These are phyloP conservation scores for Lecanosticta acicola DNA, from an alignment of 2,329 filamentous ascomycete genomes.

Conservation along the genomic window DNA sequence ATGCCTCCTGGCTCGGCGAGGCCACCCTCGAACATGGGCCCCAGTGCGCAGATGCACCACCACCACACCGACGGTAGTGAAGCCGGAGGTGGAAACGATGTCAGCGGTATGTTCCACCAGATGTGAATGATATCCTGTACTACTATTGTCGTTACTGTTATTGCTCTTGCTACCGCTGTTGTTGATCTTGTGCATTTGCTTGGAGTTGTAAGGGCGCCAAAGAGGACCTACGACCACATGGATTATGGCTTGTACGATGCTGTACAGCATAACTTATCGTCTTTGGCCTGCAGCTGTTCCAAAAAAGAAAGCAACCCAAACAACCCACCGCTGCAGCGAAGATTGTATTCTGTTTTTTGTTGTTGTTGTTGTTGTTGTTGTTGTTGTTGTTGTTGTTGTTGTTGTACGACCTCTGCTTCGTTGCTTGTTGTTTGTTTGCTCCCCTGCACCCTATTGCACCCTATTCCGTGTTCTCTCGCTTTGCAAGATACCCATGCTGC, in stretches of 20 bases:
- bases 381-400: slow-evolving; percentile 25
- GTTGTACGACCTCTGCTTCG: slow-evolving; percentile 22
- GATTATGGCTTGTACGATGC: slow-evolving; percentile 20
- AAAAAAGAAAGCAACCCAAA: slow-evolving; percentile 6
- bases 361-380: slow-evolving; percentile 29
- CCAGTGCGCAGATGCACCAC: slow-evolving; percentile 54
- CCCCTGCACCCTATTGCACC: slow-evolving; percentile 9
- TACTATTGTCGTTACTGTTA: slow-evolving; percentile 19
- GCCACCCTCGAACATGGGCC: slow-evolving; percentile 58
- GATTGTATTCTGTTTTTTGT: slow-evolving; percentile 25
- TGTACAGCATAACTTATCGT: slow-evolving; percentile 24
- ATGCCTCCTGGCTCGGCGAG: slow-evolving; percentile 52
- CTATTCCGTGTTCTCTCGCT: slow-evolving; percentile 26
- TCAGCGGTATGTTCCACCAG: slow-evolving; percentile 98
- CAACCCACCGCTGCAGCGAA: slow-evolving; percentile 16
- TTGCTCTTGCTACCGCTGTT: slow-evolving; percentile 9
- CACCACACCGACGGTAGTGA: slow-evolving; percentile 66
- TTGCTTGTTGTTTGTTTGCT: slow-evolving; percentile 20
- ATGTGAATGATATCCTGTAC: slow-evolving; percentile 57
- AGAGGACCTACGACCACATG: slow-evolving; percentile 17
- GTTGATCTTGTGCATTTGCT: slow-evolving; percentile 13
- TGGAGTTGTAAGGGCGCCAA: slow-evolving; percentile 16
- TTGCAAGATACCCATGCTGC: slow-evolving; percentile 25
- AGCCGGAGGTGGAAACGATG: slow-evolving; percentile 59
- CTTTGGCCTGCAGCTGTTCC: neutral